Base-by-base conservation (phyloP, 768 basidiomycete genomes). In the Leccinum subgranulosum region DNA sequence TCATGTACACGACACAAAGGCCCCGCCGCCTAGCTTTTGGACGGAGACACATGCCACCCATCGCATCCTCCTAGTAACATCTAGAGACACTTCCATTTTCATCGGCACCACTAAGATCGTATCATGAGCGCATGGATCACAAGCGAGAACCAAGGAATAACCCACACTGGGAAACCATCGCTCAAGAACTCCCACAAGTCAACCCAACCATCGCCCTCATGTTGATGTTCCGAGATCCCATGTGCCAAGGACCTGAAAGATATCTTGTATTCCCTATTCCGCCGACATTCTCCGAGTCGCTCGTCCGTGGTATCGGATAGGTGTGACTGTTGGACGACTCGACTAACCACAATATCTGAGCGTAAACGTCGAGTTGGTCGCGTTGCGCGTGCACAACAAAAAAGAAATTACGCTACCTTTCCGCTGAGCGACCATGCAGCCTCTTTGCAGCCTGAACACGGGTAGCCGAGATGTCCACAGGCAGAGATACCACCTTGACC, bases 321-420 rank as follows among this genome's bases (percentile, higher is more conserved):
- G 33, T 3, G 33, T 6, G 36, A 36, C 7, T 17, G 17, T 17
- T n/a, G 36, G 36, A n/a, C 36, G 7, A n/a, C 17, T 8, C 8
- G 36, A 9, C 31, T 31, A 31, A 31, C 12, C 31, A 31, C 31
- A 11, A 31, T 31, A 31, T 31, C 31, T 31, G 31, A 31, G 31
- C 31, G 36, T 36, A 3, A 17, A 41, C 12, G 14, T 41, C n/a
- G n/a, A 41, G n/a, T 41, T 41, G 4, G 4, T 41, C 39, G n/a
- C 9, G 6, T n/a, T 28, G n/a, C 48, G 3, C 12, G n/a, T 10
- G 3, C 34, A 58, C 12, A 21, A 43, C 7, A 1, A 10, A 4
- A 23, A 39, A 23, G 10, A 41, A 41, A 47, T 39, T 7, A 3
- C 1, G 6, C 15, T 51, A 63, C 68, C 61, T 63, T 56, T 21